phyloP scores from a whole-genome alignment of 805 yeast species.

The Brettanomyces naardenensis region DNA sequence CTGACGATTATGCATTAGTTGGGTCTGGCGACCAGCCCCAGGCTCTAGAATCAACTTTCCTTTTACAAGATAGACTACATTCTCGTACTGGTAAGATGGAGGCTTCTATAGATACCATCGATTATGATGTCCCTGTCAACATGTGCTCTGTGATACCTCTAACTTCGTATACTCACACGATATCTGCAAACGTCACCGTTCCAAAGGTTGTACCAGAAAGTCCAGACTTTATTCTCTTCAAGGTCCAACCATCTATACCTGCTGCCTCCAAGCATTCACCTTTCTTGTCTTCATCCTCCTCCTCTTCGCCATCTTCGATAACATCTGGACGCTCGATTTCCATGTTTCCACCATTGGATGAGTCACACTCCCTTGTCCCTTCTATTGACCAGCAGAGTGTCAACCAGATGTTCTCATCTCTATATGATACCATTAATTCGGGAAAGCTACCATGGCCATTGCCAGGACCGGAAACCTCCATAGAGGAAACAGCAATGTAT shows the following conservation, averaged over 20 bases:
- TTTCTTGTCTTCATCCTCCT: constrained; percentile 1
- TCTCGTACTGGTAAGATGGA: neutral
- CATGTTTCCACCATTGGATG: neutral
- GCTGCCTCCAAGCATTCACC: constrained; percentile 4
- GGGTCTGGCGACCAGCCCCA: neutral
- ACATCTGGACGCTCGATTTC: neutral
- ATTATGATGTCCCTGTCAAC: constrained; percentile 18
- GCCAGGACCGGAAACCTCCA: neutral
- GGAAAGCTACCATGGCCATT: neutral
- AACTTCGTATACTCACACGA: constrained; percentile 14
- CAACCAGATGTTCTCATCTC: constrained; percentile 20
- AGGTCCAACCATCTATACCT: constrained; percentile 2
- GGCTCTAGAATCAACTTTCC: constrained; percentile 1
- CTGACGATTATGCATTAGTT: neutral
- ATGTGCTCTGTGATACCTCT: constrained; percentile 23
- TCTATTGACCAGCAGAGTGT: constrained; percentile 12
- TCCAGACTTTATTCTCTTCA: constrained; percentile 1
- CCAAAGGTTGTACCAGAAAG: constrained; percentile 2
- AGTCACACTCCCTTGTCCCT: neutral
- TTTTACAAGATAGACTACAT: neutral
- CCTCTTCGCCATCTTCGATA: neutral
- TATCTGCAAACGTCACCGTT: constrained; percentile 5
- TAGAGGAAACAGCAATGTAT: neutral
- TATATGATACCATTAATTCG: constrained; percentile 9
- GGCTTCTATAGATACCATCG: neutral